A percentile compares a stretch with the other conserved stretches of the same genome.
Evolutionary conservation across 352 stramenopile genomes (phyloP).

Genomic region (Peronospora tabacina): DNA sequence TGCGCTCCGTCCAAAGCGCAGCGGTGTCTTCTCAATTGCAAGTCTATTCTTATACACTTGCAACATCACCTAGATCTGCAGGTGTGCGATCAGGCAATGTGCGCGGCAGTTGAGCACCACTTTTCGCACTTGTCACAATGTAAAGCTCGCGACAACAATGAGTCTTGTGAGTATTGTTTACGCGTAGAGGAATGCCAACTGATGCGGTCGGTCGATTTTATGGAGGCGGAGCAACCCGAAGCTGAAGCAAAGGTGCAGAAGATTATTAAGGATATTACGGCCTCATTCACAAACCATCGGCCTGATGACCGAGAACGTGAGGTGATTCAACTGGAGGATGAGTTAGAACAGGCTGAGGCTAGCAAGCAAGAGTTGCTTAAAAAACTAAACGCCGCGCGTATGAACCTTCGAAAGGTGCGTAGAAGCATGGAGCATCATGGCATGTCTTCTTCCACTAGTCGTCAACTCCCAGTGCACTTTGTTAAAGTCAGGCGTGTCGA

Average conservation of each 20-base stretch:
- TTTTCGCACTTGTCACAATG: constrained; percentile 53
- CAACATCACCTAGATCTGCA: constrained; percentile 54
- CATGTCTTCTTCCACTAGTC: constrained; percentile 12
- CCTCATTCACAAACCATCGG: constrained; percentile 35
- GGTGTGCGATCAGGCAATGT: constrained; percentile 48
- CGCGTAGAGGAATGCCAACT: constrained; percentile 43
- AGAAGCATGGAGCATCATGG: constrained; percentile 30
- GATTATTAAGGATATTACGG: constrained; percentile 42
- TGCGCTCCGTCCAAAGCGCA: constrained; percentile 41
- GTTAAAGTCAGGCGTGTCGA: constrained; percentile 22
- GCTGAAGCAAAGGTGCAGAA: constrained; percentile 46
- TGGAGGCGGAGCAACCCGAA: constrained; percentile 44
- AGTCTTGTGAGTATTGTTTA: constrained; percentile 51
- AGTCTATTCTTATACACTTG: constrained; percentile 46
- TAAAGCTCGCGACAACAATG: constrained; percentile 23
- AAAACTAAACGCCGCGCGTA: constrained; percentile 28
- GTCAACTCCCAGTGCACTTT: constrained; percentile 40
- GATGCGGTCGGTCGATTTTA: constrained; percentile 37
- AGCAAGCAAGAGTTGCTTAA: constrained; percentile 40
- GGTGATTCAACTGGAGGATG: constrained; percentile 47
- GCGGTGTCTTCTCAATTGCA: constrained; percentile 45
- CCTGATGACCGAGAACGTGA: constrained; percentile 34
- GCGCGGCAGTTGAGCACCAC: constrained; percentile 46
- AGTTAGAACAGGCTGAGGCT: constrained; percentile 49
- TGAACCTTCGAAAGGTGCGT: constrained; percentile 31